Conservation (phyloP, 164 flowering plant genomes). For the Aristolochia contorta region DNA sequence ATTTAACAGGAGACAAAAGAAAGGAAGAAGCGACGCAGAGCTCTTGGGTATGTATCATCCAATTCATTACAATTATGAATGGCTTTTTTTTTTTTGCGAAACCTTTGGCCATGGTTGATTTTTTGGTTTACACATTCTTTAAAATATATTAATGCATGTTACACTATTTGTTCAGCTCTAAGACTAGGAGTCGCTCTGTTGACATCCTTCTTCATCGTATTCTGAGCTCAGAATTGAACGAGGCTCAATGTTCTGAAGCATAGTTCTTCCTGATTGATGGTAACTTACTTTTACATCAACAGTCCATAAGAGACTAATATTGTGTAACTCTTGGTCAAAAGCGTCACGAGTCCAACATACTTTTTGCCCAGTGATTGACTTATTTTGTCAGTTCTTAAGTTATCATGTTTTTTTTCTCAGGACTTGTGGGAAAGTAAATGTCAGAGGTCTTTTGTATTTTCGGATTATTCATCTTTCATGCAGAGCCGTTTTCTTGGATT, state of each 20-base stretch:
- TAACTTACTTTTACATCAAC: background rate
- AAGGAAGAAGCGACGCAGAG: constrained; percentile 23
- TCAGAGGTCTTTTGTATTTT: no score
- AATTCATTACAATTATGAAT: background rate
- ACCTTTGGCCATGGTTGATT: background rate
- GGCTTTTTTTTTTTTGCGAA: background rate
- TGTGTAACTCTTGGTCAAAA: no score
- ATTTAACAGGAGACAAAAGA: constrained; percentile 29
- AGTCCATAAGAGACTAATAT: no score
- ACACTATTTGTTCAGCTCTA: constrained; percentile 36
- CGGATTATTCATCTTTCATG: no score
- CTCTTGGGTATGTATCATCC: constrained; percentile 32
- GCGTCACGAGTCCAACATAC: no score
- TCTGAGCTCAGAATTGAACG: constrained; percentile 64
- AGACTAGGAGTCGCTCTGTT: constrained; percentile 66
- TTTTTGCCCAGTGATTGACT: no score
- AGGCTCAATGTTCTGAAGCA: constrained; percentile 13
- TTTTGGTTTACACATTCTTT: background rate
- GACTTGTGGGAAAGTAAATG: no score
- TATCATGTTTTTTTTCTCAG: no score
- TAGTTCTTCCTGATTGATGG: constrained; percentile 4
- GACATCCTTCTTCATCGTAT: constrained; percentile 85
- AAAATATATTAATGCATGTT: background rate
- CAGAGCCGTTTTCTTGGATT: no score
- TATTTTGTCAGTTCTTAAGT: no score